Base-by-base conservation (phyloP, 2,329 filamentous ascomycete genomes). In the Pseudopyricularia javanii region DNA sequence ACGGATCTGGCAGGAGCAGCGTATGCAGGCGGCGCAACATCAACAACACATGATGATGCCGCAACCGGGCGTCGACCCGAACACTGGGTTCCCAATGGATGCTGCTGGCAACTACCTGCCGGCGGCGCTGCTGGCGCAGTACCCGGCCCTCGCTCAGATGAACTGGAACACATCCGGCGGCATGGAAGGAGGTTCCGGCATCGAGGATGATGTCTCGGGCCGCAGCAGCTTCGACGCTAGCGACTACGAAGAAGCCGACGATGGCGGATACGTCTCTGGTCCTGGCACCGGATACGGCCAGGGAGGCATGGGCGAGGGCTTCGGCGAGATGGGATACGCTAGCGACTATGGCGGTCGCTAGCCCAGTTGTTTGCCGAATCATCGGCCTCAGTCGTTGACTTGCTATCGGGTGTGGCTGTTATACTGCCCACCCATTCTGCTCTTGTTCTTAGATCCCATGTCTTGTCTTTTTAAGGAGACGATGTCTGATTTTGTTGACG, bases 131-230 rank as follows among this genome's bases (percentile, higher is more conserved):
- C 72, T 97, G 37, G 86, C 87, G 17, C 93, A 97, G 63, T 97
- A 96, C 66, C 93, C 93, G 12, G 91, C 89, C 4, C 72, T 98
- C n/a, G 90, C 91, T 24, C 86, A 84, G 52, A 79, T 97, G 64
- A 91, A 91, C 63, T 97, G 91, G 91, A 45, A 20, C n/a, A 78
- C 79, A 17, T 65, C 69, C 11, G 63, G 67, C 20, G 79, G 84
- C 52, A 78, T 94, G 64, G 79, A 83, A 43, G 78, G 85, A 17
- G 79, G 80, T n/a, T 78, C 85, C n/a, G 81, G 82, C 17, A 75
- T 83, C 54, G 85, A 90, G 40, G 86, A 88, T 50, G 87, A 88
- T 56, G 69, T 86, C n/a, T 88, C 84, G 60, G 86, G 86, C 0
- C 77, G 85, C 51, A 89, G 86, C 58, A 90, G 85, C 58, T 93